Base-by-base conservation (phyloP, 1,284 basidiomycete species). In the Tilletia indica region DNA sequence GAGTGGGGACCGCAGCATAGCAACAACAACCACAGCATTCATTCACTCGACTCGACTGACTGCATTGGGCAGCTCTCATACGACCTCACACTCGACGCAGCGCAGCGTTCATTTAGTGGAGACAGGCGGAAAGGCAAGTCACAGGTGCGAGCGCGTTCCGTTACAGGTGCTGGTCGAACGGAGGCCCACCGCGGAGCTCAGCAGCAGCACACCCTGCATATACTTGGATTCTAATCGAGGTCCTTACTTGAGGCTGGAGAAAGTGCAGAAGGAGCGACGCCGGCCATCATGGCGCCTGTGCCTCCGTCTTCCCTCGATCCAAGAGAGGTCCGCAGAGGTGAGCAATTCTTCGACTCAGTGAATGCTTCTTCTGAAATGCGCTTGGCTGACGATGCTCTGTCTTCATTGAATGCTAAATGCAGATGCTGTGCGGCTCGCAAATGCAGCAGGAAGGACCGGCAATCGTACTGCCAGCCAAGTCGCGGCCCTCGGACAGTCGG, bases 371-470 rank as follows among this genome's bases (percentile, higher is more conserved):
- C 25, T 31, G 25, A 31, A 31, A 31, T 31, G 25, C 25, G 25
- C 25, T 31, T 31, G 25, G 25, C 25, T 31, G 25, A 31, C 25
- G 25, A 31, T 31, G 25, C 25, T 31, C 25, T 31, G 25, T 31
- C 25, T 31, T 31, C 25, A 0, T 31, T 31, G 25, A 31, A 31
- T 31, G 25, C 25, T 31, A 31, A 31, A 31, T 39, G 14, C 61
- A 64, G 61, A 64, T 64, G 61, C 61, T 9, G 61, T 64, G 12
- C 61, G 61, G 14, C 8, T 64, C 34, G 38, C 61, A n/a, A 25
- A 64, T 21, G 31, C 61, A n/a, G 61, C 61, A n/a, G 61, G 34
- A 34, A 11, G 61, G 36, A 42, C 61, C 19, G 6, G 61, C 19
- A 34, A 36, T 39, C 61, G 61, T 0, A 64, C 61, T 38, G 61